Evolutionary conservation across 371 early-diverging fungal genomes (phyloP).

Genomic region (Rhizopus stolonifer): DNA sequence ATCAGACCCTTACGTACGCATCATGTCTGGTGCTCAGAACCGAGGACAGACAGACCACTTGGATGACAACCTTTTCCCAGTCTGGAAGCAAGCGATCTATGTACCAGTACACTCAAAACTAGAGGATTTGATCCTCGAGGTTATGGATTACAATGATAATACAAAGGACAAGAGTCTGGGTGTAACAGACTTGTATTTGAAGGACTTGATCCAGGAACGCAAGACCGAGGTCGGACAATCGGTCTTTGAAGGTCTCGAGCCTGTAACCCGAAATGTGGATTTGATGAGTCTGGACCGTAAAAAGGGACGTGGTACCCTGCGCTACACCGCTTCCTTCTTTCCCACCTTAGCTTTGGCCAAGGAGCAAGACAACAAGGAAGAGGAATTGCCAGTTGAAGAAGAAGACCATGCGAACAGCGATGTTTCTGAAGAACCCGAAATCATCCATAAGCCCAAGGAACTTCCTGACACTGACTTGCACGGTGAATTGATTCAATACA

Average conservation of each 20-base stretch:
- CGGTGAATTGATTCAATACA: constrained; percentile 41
- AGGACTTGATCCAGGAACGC: constrained; percentile 39
- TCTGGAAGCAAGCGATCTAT: constrained; percentile 78
- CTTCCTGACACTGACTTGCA: constrained; percentile 48
- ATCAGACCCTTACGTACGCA: constrained; percentile 83
- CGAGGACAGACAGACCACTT: constrained; percentile 69
- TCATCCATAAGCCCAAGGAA: constrained; percentile 28
- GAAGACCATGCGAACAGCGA: constrained; percentile 13
- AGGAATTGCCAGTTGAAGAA: neutral
- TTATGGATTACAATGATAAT: constrained; percentile 78
- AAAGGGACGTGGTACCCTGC: constrained; percentile 63
- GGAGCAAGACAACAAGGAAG: constrained; percentile 13
- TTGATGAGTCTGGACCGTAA: constrained; percentile 61
- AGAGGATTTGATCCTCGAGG: constrained; percentile 72
- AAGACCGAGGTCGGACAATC: constrained; percentile 37
- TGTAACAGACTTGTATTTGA: constrained; percentile 39
- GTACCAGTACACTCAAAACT: constrained; percentile 69
- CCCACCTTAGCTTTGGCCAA: constrained; percentile 66
- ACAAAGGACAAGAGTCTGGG: constrained; percentile 73
- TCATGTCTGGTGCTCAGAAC: constrained; percentile 62
- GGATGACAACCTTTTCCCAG: constrained; percentile 74
- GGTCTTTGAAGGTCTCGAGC: constrained; percentile 41
- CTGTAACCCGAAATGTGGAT: constrained; percentile 47
- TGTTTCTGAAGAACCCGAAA: constrained; percentile 30
- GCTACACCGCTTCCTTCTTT: constrained; percentile 68